Percentiles rank a stretch among this genome's conserved stretches.
Conservation (phyloP, 345 rosid species). For the Citropsis articulata region DNA sequence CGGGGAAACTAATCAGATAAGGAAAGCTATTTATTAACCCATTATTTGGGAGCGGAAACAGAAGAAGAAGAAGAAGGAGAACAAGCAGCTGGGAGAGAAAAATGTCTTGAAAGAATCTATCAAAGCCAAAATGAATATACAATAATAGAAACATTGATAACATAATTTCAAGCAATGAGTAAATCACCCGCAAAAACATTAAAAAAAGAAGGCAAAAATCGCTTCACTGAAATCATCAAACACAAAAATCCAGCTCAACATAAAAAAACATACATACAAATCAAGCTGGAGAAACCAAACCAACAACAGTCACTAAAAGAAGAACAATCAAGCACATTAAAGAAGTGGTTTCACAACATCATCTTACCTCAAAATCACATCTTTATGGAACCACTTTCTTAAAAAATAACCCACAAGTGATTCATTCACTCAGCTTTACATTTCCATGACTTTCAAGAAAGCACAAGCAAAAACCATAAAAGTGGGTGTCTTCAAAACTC, state of each 20-base stretch:
- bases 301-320: neutral
- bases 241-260: neutral
- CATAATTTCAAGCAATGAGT: neutral
- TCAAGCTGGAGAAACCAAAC: neutral
- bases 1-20: constrained; percentile 16
- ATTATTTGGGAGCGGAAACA: neutral
- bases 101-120: neutral
- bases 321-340: constrained; percentile 9
- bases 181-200: neutral
- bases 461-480: neutral
- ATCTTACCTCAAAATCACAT: constrained; percentile 23
- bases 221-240: constrained; percentile 7
- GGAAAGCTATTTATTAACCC: constrained; percentile 11
- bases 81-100: neutral
- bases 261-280: neutral
- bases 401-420: neutral
- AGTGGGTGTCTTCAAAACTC: neutral
- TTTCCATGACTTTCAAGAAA: constrained; percentile 12
- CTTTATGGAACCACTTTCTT: neutral
- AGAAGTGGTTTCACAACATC: constrained; percentile 13
- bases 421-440: constrained; percentile 1
- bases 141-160: neutral
- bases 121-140: neutral
- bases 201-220: neutral
- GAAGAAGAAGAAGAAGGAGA: neutral